Evolutionary conservation across 2,329 filamentous ascomycete genomes (phyloP).

Genomic region (Fusarium verrucosum): DNA sequence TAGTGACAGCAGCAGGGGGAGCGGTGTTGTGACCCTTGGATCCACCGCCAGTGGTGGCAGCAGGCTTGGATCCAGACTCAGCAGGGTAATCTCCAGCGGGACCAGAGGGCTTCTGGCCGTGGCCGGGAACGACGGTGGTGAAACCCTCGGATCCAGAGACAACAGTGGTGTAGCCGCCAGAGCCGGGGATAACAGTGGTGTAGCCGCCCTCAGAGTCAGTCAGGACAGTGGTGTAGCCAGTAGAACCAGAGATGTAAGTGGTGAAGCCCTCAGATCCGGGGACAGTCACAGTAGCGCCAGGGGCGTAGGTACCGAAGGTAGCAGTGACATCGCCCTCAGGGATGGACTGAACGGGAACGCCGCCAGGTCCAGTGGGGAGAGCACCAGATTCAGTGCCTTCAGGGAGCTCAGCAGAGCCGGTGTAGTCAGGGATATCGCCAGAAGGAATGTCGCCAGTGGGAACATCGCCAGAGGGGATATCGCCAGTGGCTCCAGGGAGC

Average conservation of each 20-base stretch:
- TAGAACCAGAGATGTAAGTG: conserved; percentile 8
- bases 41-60: conserved; percentile 1
- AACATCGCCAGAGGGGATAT: neutral
- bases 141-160: conserved; percentile 15
- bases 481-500: neutral
- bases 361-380: conserved; percentile 8
- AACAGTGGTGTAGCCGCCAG: conserved; percentile 14
- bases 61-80: conserved; percentile 12
- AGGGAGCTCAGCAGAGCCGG: neutral
- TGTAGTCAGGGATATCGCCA: neutral
- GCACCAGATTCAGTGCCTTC: neutral
- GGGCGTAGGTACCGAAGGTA: conserved; percentile 21
- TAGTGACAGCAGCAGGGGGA: conserved; percentile 9
- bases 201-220: conserved; percentile 14
- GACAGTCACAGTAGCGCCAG: conserved; percentile 2
- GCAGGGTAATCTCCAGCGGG: neutral
- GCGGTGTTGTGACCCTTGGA: conserved; percentile 18
- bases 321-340: conserved; percentile 15
- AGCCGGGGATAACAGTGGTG: conserved; percentile 10
- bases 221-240: conserved; percentile 12
- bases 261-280: conserved; percentile 8
- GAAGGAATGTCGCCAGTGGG: neutral
- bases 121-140: conserved; percentile 6
- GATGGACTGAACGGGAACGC: conserved; percentile 13
- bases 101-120: neutral